Base-by-base conservation (phyloP, 2,329 filamentous ascomycete genomes). In the Lachnellula willkommii region DNA sequence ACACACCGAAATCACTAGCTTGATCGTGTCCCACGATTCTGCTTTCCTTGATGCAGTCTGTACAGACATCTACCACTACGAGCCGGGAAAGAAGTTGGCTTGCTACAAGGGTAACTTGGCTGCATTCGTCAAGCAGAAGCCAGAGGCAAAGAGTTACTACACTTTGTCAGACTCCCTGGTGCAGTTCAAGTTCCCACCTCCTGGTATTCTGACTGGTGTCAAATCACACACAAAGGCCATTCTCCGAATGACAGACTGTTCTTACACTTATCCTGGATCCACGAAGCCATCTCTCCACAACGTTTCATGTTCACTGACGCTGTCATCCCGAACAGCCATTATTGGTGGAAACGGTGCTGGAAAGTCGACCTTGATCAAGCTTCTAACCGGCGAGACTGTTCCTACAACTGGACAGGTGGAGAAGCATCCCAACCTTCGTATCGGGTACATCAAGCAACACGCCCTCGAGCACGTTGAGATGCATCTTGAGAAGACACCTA, bases 371-470 rank as follows among this genome's bases (percentile, higher is more conserved):
- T 84, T 99, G 60, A 96, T 99, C 77, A 99, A 99, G 79, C 80
- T 99, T 58, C 80, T 99, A 56, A 99, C 94, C 11, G 94, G 93
- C 65, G 94, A 97, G 73, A 84, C 86, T 20, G 87, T 96, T 63
- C 94, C 90, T 15, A 88, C 88, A 60, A 74, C 75, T 20, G 94
- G 94, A 61, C 90, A 85, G 71, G 94, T 99, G 24, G 92, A 97
- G 79, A 97, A 97, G 79, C 94, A 99, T 73, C 94, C 94, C 64
- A 99, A 99, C 73, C 77, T 99, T 69, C 92, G 94, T 80, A 96
- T 99, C 67, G 94, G 94, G 53, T 99, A 99, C 79, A 97, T 99
- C 78, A 97, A 97, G 79, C 94, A 99, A 78, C 94, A 99, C 74
- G 94, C 94, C 46, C 81, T 99, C 12, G 94, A 99, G 79, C 94